These are phyloP conservation scores for Phytophthora pini DNA, from an alignment of 352 stramenopile species.

Conservation along the genomic window DNA sequence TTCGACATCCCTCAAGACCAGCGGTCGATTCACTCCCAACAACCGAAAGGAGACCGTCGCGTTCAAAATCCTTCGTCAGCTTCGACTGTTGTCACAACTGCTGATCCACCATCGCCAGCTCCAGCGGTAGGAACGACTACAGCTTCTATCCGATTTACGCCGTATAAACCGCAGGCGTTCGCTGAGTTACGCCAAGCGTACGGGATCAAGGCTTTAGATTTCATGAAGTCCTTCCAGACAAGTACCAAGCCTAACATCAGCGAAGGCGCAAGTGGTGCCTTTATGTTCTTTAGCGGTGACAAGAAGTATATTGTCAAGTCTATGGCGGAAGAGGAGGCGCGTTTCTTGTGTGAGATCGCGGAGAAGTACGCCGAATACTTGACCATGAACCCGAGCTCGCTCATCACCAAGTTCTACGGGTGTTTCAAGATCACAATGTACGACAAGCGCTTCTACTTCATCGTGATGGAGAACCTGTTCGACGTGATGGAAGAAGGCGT, in stretches of 20 bases:
- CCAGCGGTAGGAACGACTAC: conserved; percentile 16
- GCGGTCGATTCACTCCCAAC: conserved; percentile 27
- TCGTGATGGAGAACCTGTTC: conserved; percentile 95
- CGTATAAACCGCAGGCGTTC: conserved; percentile 78
- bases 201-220: conserved; percentile 69
- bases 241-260: conserved; percentile 91
- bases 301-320: conserved; percentile 93
- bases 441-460: conserved; percentile 91
- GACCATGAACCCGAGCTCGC: conserved; percentile 66
- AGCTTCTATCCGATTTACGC: conserved; percentile 71
- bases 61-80: conserved; percentile 29
- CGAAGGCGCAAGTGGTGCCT: conserved; percentile 91
- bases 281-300: conserved; percentile 93
- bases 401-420: conserved; percentile 92
- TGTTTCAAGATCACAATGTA: conserved; percentile 92
- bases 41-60: conserved; percentile 15
- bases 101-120: conserved; percentile 4
- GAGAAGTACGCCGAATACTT: conserved; percentile 90
- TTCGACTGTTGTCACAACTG: conserved; percentile 31
- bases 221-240: conserved; percentile 76
- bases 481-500: conserved; percentile 65
- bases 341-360: conserved; percentile 86
- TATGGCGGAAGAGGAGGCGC: conserved; percentile 81
- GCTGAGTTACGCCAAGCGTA: conserved; percentile 76
- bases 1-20: conserved; percentile 47